phyloP scores from a whole-genome alignment of 768 basidiomycete genomes.

The Auricularia heimuer region DNA sequence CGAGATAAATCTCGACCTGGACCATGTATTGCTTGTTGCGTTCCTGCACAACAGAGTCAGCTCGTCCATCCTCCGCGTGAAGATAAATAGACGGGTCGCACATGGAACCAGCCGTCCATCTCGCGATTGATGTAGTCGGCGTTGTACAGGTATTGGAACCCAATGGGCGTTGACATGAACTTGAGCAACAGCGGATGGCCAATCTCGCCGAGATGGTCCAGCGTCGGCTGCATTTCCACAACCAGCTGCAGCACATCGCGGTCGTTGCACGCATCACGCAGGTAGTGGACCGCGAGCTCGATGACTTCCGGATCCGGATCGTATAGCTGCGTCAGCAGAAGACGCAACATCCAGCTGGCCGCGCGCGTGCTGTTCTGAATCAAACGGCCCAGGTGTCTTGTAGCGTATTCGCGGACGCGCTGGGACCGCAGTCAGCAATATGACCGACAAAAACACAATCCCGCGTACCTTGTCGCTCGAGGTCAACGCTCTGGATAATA shows the following conservation, averaged over 20 bases:
- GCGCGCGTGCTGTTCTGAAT: conserved; percentile 54
- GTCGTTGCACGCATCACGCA: conserved; percentile 84
- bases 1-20: conserved; percentile 85
- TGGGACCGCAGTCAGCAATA: conserved; percentile 20
- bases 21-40: conserved; percentile 91
- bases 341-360: conserved; percentile 79
- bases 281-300: conserved; percentile 77
- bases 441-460: neutral
- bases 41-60: conserved; percentile 45
- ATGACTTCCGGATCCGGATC: conserved; percentile 87
- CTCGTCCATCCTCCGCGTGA: conserved; percentile 3
- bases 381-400: conserved; percentile 73
- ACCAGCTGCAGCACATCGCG: conserved; percentile 79
- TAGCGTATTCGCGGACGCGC: conserved; percentile 85
- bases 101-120: conserved; percentile 95
- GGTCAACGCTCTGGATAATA: conserved; percentile 88
- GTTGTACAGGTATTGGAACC: conserved; percentile 86
- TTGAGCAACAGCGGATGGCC: conserved; percentile 82
- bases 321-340: conserved; percentile 92
- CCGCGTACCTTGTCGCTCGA: conserved; percentile 72
- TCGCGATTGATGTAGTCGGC: conserved; percentile 89
- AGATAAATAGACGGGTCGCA: conserved; percentile 19
- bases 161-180: conserved; percentile 92
- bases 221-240: conserved; percentile 87
- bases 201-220: conserved; percentile 91